These are phyloP conservation scores for Paramecium sexaurelia DNA, from an alignment of 73 alveolate species.

Conservation along the genomic window DNA sequence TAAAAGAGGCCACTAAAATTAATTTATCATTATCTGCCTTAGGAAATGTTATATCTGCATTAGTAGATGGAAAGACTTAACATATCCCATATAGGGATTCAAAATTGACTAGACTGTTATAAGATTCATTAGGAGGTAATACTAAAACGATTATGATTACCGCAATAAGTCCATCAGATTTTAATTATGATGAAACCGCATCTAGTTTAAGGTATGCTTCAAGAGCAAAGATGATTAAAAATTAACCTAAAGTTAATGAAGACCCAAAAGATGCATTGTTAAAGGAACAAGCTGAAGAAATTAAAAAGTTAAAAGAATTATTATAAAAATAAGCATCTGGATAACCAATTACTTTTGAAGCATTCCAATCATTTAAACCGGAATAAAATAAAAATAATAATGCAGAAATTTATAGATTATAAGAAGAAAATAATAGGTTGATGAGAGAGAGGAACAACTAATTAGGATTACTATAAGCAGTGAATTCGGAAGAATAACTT, in stretches of 20 bases:
- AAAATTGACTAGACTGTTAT: constrained; percentile 93
- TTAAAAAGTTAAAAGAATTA: constrained; percentile 81
- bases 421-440: constrained; percentile 46
- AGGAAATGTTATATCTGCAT: constrained; percentile 93
- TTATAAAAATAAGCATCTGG: constrained; percentile 50
- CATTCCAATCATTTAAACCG: not conserved
- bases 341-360: not conserved
- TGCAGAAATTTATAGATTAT: not conserved
- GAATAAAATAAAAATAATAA: not conserved
- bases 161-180: constrained; percentile 94
- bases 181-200: constrained; percentile 97
- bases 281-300: constrained; percentile 95
- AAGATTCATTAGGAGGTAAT: constrained; percentile 99
- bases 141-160: constrained; percentile 99
- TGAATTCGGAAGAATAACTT: not conserved
- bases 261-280: constrained; percentile 99
- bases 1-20: constrained; percentile 98
- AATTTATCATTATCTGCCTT: constrained; percentile 93
- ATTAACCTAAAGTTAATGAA: constrained; percentile 96
- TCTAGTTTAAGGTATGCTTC: constrained; percentile 97
- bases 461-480: not conserved
- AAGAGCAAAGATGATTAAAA: constrained; percentile 96
- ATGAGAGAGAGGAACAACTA: not conserved
- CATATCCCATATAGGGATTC: constrained; percentile 98
- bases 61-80: constrained; percentile 89